These are phyloP conservation scores for Auricularia auricula-judae DNA, from an alignment of 768 basidiomycete genomes.

Conservation along the genomic window DNA sequence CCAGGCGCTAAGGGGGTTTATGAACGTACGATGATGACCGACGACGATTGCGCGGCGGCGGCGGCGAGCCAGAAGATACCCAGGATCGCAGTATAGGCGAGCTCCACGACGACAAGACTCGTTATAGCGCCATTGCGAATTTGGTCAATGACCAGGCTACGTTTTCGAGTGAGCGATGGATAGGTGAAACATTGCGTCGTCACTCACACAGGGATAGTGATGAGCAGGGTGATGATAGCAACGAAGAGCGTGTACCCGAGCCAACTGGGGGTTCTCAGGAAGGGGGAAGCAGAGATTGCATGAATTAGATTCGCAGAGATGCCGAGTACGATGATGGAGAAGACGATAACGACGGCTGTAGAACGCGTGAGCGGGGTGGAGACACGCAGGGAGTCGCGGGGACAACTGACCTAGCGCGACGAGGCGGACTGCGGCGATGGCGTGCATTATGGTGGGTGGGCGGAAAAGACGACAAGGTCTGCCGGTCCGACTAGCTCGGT, in stretches of 20 bases:
- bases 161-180: neutral
- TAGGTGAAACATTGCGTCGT: neutral
- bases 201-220: constrained; percentile 12
- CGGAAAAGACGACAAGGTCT: neutral
- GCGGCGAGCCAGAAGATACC: constrained; percentile 21
- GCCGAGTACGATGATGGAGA: constrained; percentile 9
- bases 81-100: constrained; percentile 17
- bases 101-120: constrained; percentile 20
- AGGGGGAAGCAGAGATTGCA: neutral
- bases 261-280: constrained; percentile 1
- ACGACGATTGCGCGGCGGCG: constrained; percentile 8
- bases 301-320: constrained; percentile 3
- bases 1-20: neutral
- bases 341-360: constrained; percentile 4
- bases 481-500: neutral
- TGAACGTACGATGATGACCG: constrained; percentile 4
- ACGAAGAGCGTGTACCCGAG: constrained; percentile 4
- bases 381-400: neutral
- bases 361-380: neutral
- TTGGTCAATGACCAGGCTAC: constrained; percentile 17
- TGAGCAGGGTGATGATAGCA: constrained; percentile 19
- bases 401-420: neutral
- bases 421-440: constrained; percentile 4
- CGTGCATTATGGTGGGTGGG: neutral
- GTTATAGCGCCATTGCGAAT: constrained; percentile 18